Conservation (phyloP, 2,329 filamentous ascomycete species). For the Hypomyces rosellus region DNA sequence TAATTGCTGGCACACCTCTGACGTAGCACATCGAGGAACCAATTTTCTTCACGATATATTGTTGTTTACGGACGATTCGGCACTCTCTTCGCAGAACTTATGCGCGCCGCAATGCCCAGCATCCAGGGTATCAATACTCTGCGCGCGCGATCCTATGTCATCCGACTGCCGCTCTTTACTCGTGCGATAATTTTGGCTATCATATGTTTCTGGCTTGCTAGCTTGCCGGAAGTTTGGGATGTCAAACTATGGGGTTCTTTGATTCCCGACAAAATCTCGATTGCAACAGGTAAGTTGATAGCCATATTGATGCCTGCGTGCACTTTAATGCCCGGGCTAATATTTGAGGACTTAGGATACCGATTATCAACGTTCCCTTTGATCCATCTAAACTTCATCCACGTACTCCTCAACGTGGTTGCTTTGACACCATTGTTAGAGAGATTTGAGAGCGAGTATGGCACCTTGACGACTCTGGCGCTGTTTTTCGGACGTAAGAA, state of each 20-base stretch:
- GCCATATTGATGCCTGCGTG: constrained; percentile 1
- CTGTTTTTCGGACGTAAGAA: constrained; percentile 88
- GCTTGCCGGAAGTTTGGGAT: constrained; percentile 64
- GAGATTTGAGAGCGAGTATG: constrained; percentile 87
- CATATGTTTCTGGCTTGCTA: constrained; percentile 54
- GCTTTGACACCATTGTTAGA: constrained; percentile 84
- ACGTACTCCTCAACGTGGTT: constrained; percentile 71
- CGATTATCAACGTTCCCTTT: constrained; percentile 88
- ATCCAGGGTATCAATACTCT: constrained; percentile 47
- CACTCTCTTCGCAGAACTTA: not conserved
- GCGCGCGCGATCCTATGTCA: constrained; percentile 72
- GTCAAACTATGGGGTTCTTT: constrained; percentile 72
- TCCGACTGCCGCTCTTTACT: constrained; percentile 84
- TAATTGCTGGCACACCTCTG: not conserved
- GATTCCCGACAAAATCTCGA: constrained; percentile 66
- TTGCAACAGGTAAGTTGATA: constrained; percentile 56
- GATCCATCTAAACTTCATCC: constrained; percentile 75
- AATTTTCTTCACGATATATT: no score
- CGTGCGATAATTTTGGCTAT: constrained; percentile 63
- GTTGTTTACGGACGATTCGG: no score
- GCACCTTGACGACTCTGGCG: constrained; percentile 79
- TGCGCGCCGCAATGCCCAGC: constrained; percentile 22
- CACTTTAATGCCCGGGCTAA: not conserved
- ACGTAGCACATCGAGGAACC: no score
- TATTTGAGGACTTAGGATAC: constrained; percentile 58